Evolutionary conservation across 495 filamentous ascomycete genomes (phyloP), one percentile per base, ranked within the genome.

Genomic region (Saxophila tyrrhenica): DNA sequence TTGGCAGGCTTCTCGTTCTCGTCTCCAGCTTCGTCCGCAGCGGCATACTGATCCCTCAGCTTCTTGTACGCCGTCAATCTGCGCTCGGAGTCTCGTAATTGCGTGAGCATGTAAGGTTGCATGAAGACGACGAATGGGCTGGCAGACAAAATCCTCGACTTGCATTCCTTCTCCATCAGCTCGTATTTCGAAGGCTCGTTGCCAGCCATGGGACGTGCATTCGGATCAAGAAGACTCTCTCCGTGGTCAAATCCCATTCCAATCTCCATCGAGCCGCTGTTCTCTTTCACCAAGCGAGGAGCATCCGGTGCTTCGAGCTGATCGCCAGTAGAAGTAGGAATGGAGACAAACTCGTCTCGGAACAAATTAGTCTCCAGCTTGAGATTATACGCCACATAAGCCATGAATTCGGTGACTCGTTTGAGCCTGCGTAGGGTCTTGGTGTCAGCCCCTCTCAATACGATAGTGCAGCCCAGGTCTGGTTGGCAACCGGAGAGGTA

Each of bases 341-440:
- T 83, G 52, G 90, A 76, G 22, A 94, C 86, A 65, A 88, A 95
- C 60, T 95, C 90, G 69, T 99, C 94, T 48, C 90, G 79, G 86
- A 99, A 92, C 45, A 99, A 69, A 63, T 83, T 95, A 1, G 94
- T 95, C 68, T 99, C 94, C 8, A 99, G 78, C 65, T 92, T 95
- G 20, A 97, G 75, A 60, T 95, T 99, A 68, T 99, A 96, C 16
- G 96, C 89, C 22, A 99, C 94, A 64, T 96, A 99, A 52, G 91
- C 82, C 89, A 99, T 95, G 63, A 99, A 94, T 66, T 99, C 94
- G 1, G 92, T 94, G 62, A 99, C 94, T 43, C 79, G 80, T 65
- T 99, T 99, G 66, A 99, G 82, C 55, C 79, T 85, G 1, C 77
- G 72, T 5, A 99, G 76, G 0, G 78, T 72, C 39, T 78, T 66